Evolutionary conservation across 1,139 yeast genomes (phyloP), one percentile per base, ranked within the genome.

Genomic region (Tardiomyces depauwii): DNA sequence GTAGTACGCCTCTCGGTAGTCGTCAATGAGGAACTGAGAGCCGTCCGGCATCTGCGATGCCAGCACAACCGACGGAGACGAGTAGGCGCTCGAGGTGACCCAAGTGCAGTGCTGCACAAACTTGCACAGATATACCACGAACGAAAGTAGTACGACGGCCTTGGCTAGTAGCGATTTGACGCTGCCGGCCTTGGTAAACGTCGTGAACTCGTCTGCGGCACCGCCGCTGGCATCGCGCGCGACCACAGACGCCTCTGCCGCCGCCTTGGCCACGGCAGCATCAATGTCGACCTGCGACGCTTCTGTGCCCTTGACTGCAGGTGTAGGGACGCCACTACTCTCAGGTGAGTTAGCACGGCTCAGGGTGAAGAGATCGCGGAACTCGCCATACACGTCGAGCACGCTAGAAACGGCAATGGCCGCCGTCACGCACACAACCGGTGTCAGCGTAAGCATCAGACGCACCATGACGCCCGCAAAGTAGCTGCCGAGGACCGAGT

Each of bases 391-490:
- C 33, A 84, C 76, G 59, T 89, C 96, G 57, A 89, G 80, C 49
- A 93, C 65, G 58, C 83, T 80, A 42, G 95, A 85, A 53, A 91
- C 62, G 2, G 97, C 91, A 57, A 91, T 77, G 42, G 95, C 96
- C 44, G 83, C 83, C 53, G 91, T 72, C 44, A 91, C 95, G 74
- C 98, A 91, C 49, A 91, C 85, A 50, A 93, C 78, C 38, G 99
- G 99, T 18, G 98, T 93, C 64, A 93, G 75, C 38, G 98, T 89
- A 63, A 93, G 74, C 95, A 93, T 91, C 64, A 93, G 76, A 69
- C 99, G 85, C 48, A 93, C 94, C 99, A 93, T 93, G 48, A 93
- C 99, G 63, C 99, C 99, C 2, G 98, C 96, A 67, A 93, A 93
- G 67, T 93, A 93, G 12, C 96, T 85, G 58, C 95, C 94, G 55